Percentiles rank a stretch among this genome's conserved stretches.
phyloP scores from a whole-genome alignment of 768 basidiomycete species.

The Tephrocybe sp. region DNA sequence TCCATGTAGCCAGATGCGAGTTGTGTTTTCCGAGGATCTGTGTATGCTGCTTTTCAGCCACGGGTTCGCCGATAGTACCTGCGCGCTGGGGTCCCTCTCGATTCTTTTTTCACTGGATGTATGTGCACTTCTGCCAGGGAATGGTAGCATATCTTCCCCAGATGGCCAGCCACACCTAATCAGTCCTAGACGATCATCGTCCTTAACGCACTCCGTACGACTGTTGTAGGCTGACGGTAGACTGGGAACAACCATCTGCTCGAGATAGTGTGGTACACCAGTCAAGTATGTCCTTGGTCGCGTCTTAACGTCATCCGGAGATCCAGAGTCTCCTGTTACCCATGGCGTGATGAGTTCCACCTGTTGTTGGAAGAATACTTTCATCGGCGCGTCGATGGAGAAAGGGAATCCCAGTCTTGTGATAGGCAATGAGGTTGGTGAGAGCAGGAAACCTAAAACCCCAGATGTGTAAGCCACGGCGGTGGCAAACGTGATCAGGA shows the following conservation, averaged over 20 bases:
- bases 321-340: slow-evolving; percentile 14
- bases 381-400: slow-evolving; percentile 57
- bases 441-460: slow-evolving; percentile 7
- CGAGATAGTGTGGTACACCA: slow-evolving; percentile 43
- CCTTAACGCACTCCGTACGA: slow-evolving; percentile 14
- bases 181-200: slow-evolving; percentile 18
- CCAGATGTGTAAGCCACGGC: slow-evolving; percentile 40
- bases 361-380: slow-evolving; percentile 69
- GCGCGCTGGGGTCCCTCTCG: background rate
- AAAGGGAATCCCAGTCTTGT: slow-evolving; percentile 57
- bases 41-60: slow-evolving; percentile 20
- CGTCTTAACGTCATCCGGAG: slow-evolving; percentile 9
- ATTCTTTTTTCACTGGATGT: background rate
- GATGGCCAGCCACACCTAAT: slow-evolving; percentile 28
- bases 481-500: slow-evolving; percentile 31
- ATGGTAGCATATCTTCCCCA: slow-evolving; percentile 21
- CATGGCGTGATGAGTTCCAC: slow-evolving; percentile 35
- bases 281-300: slow-evolving; percentile 43
- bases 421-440: slow-evolving; percentile 1
- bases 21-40: slow-evolving; percentile 15
- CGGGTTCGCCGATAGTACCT: slow-evolving; percentile 10
- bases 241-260: slow-evolving; percentile 37
- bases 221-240: slow-evolving; percentile 23
- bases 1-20: slow-evolving; percentile 47
- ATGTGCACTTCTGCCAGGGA: slow-evolving; percentile 14